These are phyloP conservation scores for Saccharomyces hybrid DNA, from an alignment of 1,139 yeast species.

Conservation along the genomic window DNA sequence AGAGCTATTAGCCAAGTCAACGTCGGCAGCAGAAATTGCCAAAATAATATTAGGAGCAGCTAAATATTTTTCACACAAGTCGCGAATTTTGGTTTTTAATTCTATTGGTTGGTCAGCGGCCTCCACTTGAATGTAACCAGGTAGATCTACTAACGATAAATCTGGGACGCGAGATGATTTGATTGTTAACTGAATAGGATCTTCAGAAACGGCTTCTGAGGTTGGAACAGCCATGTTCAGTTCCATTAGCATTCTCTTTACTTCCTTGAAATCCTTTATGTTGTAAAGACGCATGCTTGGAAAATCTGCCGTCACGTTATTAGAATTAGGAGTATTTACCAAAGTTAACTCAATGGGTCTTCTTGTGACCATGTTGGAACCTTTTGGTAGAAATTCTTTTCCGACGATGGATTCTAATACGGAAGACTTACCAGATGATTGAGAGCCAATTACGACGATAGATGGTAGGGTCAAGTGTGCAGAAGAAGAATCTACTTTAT, in stretches of 20 bases:
- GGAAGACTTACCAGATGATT: slow-evolving; percentile 93
- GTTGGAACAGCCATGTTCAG: slow-evolving; percentile 88
- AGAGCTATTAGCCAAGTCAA: slow-evolving; percentile 94
- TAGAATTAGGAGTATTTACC: slow-evolving; percentile 69
- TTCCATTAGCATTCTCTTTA: slow-evolving; percentile 76
- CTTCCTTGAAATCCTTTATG: slow-evolving; percentile 79
- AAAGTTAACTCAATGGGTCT: slow-evolving; percentile 91
- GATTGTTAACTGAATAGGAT: slow-evolving; percentile 85
- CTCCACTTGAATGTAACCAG: slow-evolving; percentile 95
- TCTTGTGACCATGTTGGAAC: slow-evolving; percentile 91
- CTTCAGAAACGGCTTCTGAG: slow-evolving; percentile 76
- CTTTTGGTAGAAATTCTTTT: slow-evolving; percentile 89
- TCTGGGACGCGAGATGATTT: slow-evolving; percentile 92
- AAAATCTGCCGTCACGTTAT: slow-evolving; percentile 87
- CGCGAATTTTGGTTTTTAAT: slow-evolving; percentile 69
- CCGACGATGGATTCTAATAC: slow-evolving; percentile 95
- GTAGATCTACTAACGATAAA: slow-evolving; percentile 86
- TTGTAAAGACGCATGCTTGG: slow-evolving; percentile 81
- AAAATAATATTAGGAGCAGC: slow-evolving; percentile 88
- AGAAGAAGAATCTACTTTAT: slow-evolving; percentile 63
- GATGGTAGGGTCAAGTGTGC: slow-evolving; percentile 82
- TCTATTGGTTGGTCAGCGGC: slow-evolving; percentile 93
- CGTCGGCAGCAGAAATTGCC: slow-evolving; percentile 97
- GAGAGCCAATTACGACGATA: slow-evolving; percentile 95
- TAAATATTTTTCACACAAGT: slow-evolving; percentile 75